These are phyloP conservation scores for Flagelloscypha sp. DNA, from an alignment of 768 basidiomycete genomes.

Conservation along the genomic window DNA sequence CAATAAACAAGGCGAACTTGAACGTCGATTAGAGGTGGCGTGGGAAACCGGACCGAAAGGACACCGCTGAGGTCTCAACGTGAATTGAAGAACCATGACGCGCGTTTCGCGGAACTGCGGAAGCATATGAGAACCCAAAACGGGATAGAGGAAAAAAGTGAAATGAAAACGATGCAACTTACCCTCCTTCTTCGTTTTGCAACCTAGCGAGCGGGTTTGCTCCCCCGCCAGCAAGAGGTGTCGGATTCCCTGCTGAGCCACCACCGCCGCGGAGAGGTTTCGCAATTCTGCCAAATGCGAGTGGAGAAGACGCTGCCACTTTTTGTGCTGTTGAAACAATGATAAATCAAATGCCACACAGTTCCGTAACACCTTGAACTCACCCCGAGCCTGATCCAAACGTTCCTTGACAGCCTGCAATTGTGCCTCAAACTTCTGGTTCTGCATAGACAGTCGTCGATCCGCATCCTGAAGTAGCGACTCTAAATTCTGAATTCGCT, in stretches of 20 bases:
- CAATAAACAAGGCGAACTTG: no score
- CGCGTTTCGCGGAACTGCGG: slow-evolving; percentile 63
- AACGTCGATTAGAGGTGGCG: no score
- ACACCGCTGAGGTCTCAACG: no score
- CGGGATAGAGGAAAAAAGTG: slow-evolving; percentile 8
- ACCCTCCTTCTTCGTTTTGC: slow-evolving; percentile 77
- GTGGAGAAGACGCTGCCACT: slow-evolving; percentile 54
- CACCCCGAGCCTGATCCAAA: slow-evolving; percentile 88
- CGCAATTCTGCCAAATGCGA: slow-evolving; percentile 90
- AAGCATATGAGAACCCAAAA: slow-evolving; percentile 5
- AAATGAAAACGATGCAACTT: slow-evolving; percentile 24
- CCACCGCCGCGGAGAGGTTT: slow-evolving; percentile 95
- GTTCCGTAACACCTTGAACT: slow-evolving; percentile 16
- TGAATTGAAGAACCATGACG: slow-evolving; percentile 90
- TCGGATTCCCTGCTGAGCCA: slow-evolving; percentile 46
- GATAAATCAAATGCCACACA: slow-evolving; percentile 8
- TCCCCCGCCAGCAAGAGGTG: slow-evolving; percentile 31
- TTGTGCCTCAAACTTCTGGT: slow-evolving; percentile 93
- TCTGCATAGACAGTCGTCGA: slow-evolving; percentile 83
- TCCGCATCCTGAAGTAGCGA: slow-evolving; percentile 89
- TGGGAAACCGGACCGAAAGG: no score
- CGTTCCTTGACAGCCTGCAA: slow-evolving; percentile 87
- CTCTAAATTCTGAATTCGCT: slow-evolving; percentile 96
- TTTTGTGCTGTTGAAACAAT: slow-evolving; percentile 56
- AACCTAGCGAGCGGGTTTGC: slow-evolving; percentile 62